These are phyloP conservation scores for Stemphylium vesicarium DNA, from an alignment of 2,329 filamentous ascomycete species.

Conservation along the genomic window DNA sequence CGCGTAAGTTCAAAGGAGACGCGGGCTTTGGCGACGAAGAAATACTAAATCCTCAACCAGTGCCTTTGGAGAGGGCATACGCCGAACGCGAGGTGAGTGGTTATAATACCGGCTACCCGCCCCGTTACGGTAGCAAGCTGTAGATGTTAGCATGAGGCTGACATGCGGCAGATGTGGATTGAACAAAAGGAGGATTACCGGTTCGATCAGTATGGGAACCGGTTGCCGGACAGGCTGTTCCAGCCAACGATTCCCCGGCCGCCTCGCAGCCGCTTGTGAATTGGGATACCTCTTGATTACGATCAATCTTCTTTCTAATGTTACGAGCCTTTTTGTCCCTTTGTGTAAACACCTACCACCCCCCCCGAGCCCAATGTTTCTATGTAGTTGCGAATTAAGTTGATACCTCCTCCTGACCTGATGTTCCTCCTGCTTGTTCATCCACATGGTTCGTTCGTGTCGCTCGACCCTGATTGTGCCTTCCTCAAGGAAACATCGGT, in stretches of 20 bases:
- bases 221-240: conserved; percentile 40
- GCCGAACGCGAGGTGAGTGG: conserved; percentile 43
- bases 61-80: conserved; percentile 37
- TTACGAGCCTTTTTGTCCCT: conserved; percentile 16
- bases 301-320: conserved; percentile 11
- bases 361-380: conserved; percentile 8
- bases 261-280: conserved; percentile 39
- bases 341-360: conserved; percentile 9
- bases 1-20: conserved; percentile 44
- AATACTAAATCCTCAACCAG: conserved; percentile 48
- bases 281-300: conserved; percentile 10
- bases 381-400: conserved; percentile 20
- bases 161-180: conserved; percentile 40
- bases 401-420: conserved; percentile 9
- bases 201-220: conserved; percentile 46
- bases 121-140: conserved; percentile 17
- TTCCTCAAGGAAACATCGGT: neutral
- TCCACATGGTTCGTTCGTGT: neutral
- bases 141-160: conserved; percentile 15
- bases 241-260: conserved; percentile 31
- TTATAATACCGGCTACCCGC: conserved; percentile 14
- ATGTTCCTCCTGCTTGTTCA: neutral
- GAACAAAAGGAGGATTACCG: conserved; percentile 47
- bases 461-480: neutral
- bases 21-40: conserved; percentile 47